Conservation (phyloP, 2,329 filamentous ascomycete species). For the Clarireedia sp. region DNA sequence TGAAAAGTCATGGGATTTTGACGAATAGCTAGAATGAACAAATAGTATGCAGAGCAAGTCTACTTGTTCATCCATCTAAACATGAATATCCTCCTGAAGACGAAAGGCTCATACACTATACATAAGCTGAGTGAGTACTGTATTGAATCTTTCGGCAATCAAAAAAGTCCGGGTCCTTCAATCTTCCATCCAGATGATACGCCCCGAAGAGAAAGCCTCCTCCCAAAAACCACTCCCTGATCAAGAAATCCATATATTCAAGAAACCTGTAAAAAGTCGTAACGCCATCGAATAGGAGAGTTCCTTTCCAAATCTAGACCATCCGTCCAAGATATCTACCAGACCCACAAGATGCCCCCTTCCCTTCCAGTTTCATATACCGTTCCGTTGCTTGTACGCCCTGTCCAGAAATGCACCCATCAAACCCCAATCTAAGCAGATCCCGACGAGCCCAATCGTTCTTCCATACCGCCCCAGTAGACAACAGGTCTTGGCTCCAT, state of each 20-base stretch:
- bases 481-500: conserved; percentile 55
- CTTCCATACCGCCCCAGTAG: conserved; percentile 56
- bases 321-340: conserved; percentile 1
- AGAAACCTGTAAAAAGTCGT: not conserved
- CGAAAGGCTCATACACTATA: no score
- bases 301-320: not conserved
- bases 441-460: conserved; percentile 39
- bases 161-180: not conserved
- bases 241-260: not conserved
- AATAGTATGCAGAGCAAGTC: no score
- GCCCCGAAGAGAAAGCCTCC: not conserved
- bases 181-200: not conserved
- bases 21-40: no score
- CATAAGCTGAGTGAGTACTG: no score
- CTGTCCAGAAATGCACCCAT: not conserved
- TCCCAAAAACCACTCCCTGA: not conserved
- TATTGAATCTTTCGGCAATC: not conserved
- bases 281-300: not conserved
- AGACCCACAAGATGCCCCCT: not conserved
- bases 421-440: not conserved
- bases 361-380: not conserved
- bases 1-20: no score
- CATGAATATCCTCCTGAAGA: not conserved
- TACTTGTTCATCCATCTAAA: not conserved
- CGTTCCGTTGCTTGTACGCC: not conserved